Percentiles rank a stretch among this genome's conserved stretches.
These are phyloP conservation scores for Phanerodontia chrysosporium DNA, from an alignment of 768 basidiomycete genomes.

Conservation along the genomic window DNA sequence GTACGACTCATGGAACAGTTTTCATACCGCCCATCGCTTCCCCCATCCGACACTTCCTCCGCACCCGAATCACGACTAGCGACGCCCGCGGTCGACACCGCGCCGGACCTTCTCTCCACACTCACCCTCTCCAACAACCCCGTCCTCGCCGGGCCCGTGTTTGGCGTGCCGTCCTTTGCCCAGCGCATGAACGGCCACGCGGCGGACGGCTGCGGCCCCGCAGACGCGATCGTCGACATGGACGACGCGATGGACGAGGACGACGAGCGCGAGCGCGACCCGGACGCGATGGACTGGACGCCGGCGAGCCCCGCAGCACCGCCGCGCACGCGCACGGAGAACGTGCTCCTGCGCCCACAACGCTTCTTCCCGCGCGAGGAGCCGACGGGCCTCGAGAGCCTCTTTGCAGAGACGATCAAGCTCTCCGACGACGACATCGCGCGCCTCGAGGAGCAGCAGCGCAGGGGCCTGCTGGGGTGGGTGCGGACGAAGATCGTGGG, in stretches of 20 bases:
- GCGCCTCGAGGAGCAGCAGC: not conserved
- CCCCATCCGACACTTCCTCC: conserved; percentile 14
- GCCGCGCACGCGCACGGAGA: conserved; percentile 27
- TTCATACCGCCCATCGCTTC: conserved; percentile 29
- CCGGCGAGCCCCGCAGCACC: conserved; percentile 41
- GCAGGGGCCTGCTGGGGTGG: not conserved
- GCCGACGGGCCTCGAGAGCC: conserved; percentile 69
- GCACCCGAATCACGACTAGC: conserved; percentile 30
- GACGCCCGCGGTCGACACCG: conserved; percentile 38
- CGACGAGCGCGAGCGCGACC: conserved; percentile 30
- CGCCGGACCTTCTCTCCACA: conserved; percentile 57
- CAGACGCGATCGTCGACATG: conserved; percentile 14
- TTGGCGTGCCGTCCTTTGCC: conserved; percentile 63
- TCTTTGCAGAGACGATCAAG: conserved; percentile 56
- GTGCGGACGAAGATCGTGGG: not conserved
- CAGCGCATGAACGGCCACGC: conserved; percentile 11
- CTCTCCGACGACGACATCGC: conserved; percentile 19
- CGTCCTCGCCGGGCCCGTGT: conserved; percentile 51
- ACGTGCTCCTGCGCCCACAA: conserved; percentile 61
- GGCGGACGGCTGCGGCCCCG: not conserved
- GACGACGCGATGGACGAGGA: conserved; percentile 27
- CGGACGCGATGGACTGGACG: conserved; percentile 65
- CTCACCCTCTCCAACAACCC: conserved; percentile 67
- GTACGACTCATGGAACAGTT: conserved; percentile 67
- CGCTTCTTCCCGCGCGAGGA: conserved; percentile 75